A percentile compares a stretch with the other conserved stretches of the same genome.
These are phyloP conservation scores for Euphrasia confusa DNA, from an alignment of 257 asterid species.

Conservation along the genomic window DNA sequence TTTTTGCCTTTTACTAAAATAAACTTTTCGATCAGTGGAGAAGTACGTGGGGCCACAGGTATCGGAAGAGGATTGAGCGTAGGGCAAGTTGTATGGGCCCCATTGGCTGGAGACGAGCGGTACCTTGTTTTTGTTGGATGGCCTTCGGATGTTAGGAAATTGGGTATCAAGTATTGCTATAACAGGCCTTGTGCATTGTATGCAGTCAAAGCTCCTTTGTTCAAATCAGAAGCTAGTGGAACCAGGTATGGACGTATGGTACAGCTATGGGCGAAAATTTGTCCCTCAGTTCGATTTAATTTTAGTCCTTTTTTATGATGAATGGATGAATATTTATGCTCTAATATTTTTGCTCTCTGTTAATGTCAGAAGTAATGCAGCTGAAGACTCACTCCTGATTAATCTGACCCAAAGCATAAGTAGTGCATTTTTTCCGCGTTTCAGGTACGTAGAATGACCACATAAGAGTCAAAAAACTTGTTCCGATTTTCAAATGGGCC, in stretches of 20 bases:
- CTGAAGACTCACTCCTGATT: conserved; percentile 38
- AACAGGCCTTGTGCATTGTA: conserved; percentile 87
- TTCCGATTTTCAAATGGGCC: background rate
- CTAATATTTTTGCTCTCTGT: conserved; percentile 19
- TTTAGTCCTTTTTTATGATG: conserved; percentile 12
- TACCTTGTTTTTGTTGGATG: conserved; percentile 84
- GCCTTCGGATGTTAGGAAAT: conserved; percentile 77
- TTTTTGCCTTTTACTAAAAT: conserved; percentile 1
- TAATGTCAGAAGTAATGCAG: conserved; percentile 36
- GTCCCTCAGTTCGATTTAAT: background rate
- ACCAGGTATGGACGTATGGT: conserved; percentile 42
- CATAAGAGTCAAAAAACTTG: conserved; percentile 2
- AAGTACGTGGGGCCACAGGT: conserved; percentile 51
- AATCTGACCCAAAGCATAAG: conserved; percentile 59
- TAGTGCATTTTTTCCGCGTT: conserved; percentile 79
- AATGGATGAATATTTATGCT: conserved; percentile 13
- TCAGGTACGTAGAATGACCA: conserved; percentile 46
- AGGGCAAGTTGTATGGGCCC: conserved; percentile 96
- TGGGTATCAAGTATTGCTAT: conserved; percentile 76
- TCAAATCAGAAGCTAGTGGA: conserved; percentile 36
- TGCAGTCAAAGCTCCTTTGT: conserved; percentile 61
- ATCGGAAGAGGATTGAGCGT: conserved; percentile 60
- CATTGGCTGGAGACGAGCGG: conserved; percentile 39
- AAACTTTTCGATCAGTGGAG: conserved; percentile 61
- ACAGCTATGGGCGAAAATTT: conserved; percentile 8